Evolutionary conservation across 2,329 filamentous ascomycete species (phyloP), one percentile per base, ranked within the genome.

Genomic region (Aureobasidium sp.): DNA sequence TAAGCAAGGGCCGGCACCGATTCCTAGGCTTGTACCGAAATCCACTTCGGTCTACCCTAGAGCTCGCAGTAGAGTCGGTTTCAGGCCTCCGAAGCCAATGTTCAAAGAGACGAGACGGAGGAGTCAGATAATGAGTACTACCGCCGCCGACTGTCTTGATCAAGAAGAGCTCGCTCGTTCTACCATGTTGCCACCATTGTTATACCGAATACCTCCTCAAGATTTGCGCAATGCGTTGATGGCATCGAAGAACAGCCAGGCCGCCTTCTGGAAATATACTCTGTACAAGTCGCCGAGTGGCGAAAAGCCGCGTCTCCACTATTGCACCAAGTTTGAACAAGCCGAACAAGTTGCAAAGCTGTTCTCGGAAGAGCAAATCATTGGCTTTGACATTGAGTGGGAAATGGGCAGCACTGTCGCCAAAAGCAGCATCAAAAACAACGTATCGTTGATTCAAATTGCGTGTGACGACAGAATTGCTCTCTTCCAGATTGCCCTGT

Each of bases 381-480:
- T 97, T n/a, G 92, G 92, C 0, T 91, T 97, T 64, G 92, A 97
- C 69, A 81, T 97, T 64, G 93, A 97, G 76, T 97, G 93, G 92
- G 80, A 84, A 58, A 76, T 70, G 6, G 78, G 71, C 25, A 67
- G 65, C 8, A 71, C 79, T 44, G 66, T 60, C 21, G 52, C 54
- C 5, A 49, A 50, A 10, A 39, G 64, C 15, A 78, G 79, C 3
- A 75, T 86, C 4, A 87, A 88, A 65, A 78, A 81, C 57, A 90
- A 91, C 64, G 83, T 95, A 7, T 92, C 89, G 0, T 74, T 97
- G 41, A 87, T 97, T 47, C 93, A 97, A 73, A 73, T 97, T 27
- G 90, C 92, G 1, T 89, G 85, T 63, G 83, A 89, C 47, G 84
- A 87, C 64, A 87, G 85, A 15, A 87, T 97, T 53, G 90, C 81